Evolutionary conservation across 176 grass and related monocot species (phyloP).

Genomic region (Tillandsia leiboldiana): DNA sequence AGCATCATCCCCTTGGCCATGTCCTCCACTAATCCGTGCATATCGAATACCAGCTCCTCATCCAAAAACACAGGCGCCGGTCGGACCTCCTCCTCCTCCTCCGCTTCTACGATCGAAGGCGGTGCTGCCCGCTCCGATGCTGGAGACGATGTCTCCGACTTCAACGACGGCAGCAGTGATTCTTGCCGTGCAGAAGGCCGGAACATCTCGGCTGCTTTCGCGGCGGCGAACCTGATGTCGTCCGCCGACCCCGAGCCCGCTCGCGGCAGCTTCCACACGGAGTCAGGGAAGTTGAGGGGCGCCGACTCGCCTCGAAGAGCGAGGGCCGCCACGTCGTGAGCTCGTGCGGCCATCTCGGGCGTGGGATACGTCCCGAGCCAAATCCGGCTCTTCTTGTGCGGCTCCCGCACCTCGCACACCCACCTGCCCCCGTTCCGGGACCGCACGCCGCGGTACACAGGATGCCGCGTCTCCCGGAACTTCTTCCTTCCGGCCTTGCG

Average conservation of each 20-base stretch:
- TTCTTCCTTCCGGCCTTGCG: slow-evolving; percentile 30
- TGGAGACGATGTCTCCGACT: not conserved
- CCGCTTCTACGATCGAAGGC: no score
- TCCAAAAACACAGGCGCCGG: slow-evolving; percentile 9
- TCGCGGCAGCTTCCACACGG: slow-evolving; percentile 6
- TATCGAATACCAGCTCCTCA: slow-evolving; percentile 31
- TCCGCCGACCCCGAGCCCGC: slow-evolving; percentile 3
- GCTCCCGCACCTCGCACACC: slow-evolving; percentile 13
- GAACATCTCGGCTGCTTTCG: slow-evolving; percentile 19
- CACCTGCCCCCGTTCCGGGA: slow-evolving; percentile 18
- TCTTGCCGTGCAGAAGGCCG: not conserved
- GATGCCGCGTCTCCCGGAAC: slow-evolving; percentile 39
- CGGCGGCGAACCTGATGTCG: slow-evolving; percentile 22
- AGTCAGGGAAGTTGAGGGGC: slow-evolving; percentile 36
- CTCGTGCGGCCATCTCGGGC: slow-evolving; percentile 28
- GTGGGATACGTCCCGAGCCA: slow-evolving; percentile 29
- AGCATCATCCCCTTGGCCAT: slow-evolving; percentile 36
- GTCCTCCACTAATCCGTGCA: slow-evolving; percentile 27
- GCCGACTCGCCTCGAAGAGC: slow-evolving; percentile 16
- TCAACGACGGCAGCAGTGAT: not conserved
- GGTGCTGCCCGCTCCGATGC: not conserved
- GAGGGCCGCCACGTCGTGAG: slow-evolving; percentile 28
- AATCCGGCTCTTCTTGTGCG: slow-evolving; percentile 18
- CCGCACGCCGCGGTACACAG: slow-evolving; percentile 30
- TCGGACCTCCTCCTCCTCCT: no score